Evolutionary conservation across 75 land plant species (phyloP), one percentile per base, ranked within the genome.

Genomic region (Gnetum montanum): DNA sequence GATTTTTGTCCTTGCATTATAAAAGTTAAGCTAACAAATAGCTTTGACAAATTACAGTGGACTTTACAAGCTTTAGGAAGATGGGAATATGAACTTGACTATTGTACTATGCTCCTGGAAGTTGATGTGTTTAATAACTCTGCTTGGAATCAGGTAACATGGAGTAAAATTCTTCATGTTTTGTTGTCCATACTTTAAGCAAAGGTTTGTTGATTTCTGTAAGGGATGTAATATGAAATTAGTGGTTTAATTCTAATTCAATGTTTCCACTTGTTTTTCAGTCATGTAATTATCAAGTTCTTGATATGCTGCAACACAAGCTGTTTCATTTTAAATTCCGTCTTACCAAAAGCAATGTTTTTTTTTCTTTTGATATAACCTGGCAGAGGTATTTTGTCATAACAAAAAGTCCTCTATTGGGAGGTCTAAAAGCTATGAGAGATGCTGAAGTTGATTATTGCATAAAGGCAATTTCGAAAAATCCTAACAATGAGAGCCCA

Each of bases 91-190:
- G 98, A 92, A 54, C 90, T 88, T 46, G 80, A 76, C 34, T 92
- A 65, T 58, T 88, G 95, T 53, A 38, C 62, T 19, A 8, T 67
- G 59, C 76, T 92, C 6, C 74, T 92, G 20, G 67, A 69, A 58
- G 72, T 75, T 43, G 98, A 92, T 58, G 38, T 82, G 33, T 79
- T 68, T 41, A 92, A 92, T 34, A 92, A 92, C 63, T 92, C 98
- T 65, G 98, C 91, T 46, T 94, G 98, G 98, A 94, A 94, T 75
- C 96, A 94, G 98, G 98, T 93, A 68, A 15, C 24, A 26, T 3
- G n/a, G 26, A 3, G 23, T 4, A 4, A 11, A 4, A 43, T 31
- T 33, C 26, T 37, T 16, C 20, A 13, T 2, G 31, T 33, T 16
- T 10, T 8, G 18, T 53, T 53, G 24, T 54, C 13, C n/a, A n/a